Percentiles rank a stretch among this genome's conserved stretches.
phyloP scores from a whole-genome alignment of 176 grass and related monocot species.

The Aegilops sharonensis region DNA sequence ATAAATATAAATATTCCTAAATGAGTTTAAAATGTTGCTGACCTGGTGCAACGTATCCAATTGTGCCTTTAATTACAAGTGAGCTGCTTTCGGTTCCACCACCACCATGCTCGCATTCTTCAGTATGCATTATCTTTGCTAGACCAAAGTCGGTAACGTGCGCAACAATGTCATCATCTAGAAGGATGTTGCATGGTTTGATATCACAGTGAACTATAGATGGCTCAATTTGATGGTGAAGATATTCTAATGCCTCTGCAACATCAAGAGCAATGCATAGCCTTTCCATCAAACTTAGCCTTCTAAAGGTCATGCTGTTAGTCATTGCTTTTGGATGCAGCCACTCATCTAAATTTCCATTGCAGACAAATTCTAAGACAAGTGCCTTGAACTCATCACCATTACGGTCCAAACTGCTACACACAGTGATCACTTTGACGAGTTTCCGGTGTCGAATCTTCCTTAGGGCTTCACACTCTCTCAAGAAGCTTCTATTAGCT shows the following conservation, averaged over 20 bases:
- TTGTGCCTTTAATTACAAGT: no score
- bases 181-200: slow-evolving; percentile 50
- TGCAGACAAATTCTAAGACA: not conserved
- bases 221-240: slow-evolving; percentile 7
- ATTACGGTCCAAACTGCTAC: no score
- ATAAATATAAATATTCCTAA: no score
- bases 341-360: not conserved
- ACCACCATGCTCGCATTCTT: not conserved
- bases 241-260: not conserved
- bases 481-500: no score
- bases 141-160: no score
- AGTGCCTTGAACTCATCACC: no score
- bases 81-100: no score
- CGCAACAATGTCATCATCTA: slow-evolving; percentile 9
- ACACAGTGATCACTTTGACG: no score
- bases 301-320: not conserved
- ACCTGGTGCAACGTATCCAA: no score
- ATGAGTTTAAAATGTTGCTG: no score
- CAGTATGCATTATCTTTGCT: not conserved
- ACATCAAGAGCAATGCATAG: not conserved
- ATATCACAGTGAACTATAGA: slow-evolving; percentile 5
- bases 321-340: not conserved
- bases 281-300: not conserved
- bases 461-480: no score
- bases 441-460: no score